A percentile compares a stretch with the other conserved stretches of the same genome.
These are phyloP conservation scores for Aspergillus costaricaensis DNA, from an alignment of 2,329 filamentous ascomycete species.

Conservation along the genomic window DNA sequence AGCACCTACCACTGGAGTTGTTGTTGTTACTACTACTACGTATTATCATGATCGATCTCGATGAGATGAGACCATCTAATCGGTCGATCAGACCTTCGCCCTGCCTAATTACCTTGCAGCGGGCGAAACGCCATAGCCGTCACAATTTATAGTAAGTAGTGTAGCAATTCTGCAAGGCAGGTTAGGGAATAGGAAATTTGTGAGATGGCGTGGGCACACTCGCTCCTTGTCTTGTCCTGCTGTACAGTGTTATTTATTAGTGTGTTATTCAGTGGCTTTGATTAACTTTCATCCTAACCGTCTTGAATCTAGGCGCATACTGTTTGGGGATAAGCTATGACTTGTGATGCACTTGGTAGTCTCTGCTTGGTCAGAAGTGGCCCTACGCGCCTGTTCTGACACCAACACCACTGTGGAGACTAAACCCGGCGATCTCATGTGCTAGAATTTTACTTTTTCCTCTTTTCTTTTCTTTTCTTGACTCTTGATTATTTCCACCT, in stretches of 20 bases:
- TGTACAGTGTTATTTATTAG: neutral
- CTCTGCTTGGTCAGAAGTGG: slow-evolving; percentile 11
- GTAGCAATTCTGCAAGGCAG: slow-evolving; percentile 6
- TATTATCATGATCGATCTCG: slow-evolving; percentile 10
- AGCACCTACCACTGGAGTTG: neutral
- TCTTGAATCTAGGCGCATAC: neutral
- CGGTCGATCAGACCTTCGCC: slow-evolving; percentile 14
- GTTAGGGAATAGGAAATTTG: neutral
- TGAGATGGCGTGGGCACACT: neutral
- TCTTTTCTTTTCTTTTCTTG: slow-evolving; percentile 9
- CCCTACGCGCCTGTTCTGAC: slow-evolving; percentile 23
- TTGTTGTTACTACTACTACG: neutral
- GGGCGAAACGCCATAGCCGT: slow-evolving; percentile 17
- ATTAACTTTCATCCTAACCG: neutral
- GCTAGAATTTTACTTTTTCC: neutral
- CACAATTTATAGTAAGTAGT: slow-evolving; percentile 2
- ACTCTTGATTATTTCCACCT: neutral
- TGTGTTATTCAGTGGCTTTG: neutral
- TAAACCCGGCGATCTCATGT: slow-evolving; percentile 24
- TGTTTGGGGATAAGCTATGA: slow-evolving; percentile 24
- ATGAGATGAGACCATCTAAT: slow-evolving; percentile 6
- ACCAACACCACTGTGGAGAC: slow-evolving; percentile 27
- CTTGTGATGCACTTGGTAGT: slow-evolving; percentile 7
- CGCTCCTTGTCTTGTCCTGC: neutral
- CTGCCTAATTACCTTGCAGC: slow-evolving; percentile 19